phyloP scores from a whole-genome alignment of 1,284 basidiomycete species.

The Microbotryum saponariae region DNA sequence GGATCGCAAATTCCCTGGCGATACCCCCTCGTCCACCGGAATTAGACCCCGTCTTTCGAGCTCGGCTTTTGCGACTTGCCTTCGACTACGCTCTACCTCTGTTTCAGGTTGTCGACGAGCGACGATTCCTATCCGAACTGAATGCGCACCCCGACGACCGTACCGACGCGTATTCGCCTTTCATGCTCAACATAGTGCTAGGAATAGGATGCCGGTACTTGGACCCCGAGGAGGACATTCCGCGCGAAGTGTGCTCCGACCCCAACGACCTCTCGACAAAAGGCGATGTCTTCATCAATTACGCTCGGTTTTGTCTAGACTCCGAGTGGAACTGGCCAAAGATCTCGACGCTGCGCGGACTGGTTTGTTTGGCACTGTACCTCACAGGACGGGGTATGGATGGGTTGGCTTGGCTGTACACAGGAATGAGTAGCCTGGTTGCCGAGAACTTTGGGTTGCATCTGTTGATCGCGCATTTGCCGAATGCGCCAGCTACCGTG shows the following conservation, averaged over 20 bases:
- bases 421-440: no score
- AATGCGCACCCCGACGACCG: slow-evolving; percentile 10
- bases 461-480: slow-evolving; percentile 20
- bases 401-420: no score
- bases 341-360: not conserved
- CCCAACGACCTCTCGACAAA: not conserved
- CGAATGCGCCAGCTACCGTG: not conserved
- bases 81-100: slow-evolving; percentile 17
- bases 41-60: slow-evolving; percentile 19
- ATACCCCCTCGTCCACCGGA: slow-evolving; percentile 25
- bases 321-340: not conserved
- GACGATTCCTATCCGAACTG: not conserved
- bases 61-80: slow-evolving; percentile 19
- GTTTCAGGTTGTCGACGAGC: slow-evolving; percentile 1
- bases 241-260: slow-evolving; percentile 18
- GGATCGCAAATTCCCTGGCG: slow-evolving; percentile 14
- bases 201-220: slow-evolving; percentile 29
- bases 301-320: not conserved
- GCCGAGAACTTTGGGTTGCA: slow-evolving; percentile 25
- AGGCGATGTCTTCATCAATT: slow-evolving; percentile 1
- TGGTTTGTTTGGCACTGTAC: not conserved
- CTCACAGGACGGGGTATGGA: not conserved
- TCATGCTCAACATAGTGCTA: slow-evolving; percentile 25
- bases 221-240: slow-evolving; percentile 15
- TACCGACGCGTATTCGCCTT: slow-evolving; percentile 22